A percentile compares a stretch with the other conserved stretches of the same genome.
These are phyloP conservation scores for Ambrosiella beaveri DNA, from an alignment of 2,329 filamentous ascomycete genomes.

Conservation along the genomic window DNA sequence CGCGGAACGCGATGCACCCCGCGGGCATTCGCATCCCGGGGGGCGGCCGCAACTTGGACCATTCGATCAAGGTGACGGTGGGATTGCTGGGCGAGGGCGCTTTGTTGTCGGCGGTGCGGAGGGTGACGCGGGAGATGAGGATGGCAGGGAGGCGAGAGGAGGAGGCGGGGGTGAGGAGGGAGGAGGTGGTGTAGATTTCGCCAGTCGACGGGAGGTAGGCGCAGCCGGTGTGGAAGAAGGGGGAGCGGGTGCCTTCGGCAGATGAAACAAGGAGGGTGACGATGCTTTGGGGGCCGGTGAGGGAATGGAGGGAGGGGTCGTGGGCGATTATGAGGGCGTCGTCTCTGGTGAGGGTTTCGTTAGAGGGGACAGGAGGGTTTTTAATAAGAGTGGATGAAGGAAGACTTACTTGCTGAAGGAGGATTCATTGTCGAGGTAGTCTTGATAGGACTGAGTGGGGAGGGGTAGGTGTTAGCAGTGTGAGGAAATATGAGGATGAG, in stretches of 20 bases:
- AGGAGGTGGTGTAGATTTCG: conserved; percentile 30
- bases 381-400: background rate
- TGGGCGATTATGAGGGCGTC: conserved; percentile 20
- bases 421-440: no score
- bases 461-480: background rate
- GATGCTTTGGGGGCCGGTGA: conserved; percentile 21
- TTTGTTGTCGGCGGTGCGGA: conserved; percentile 13
- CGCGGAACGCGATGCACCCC: conserved; percentile 24
- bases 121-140: conserved; percentile 27
- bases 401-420: no score
- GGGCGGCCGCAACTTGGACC: conserved; percentile 27
- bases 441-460: no score
- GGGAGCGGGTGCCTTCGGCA: conserved; percentile 23
- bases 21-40: conserved; percentile 27
- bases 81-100: conserved; percentile 16
- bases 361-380: background rate
- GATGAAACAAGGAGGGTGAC: conserved; percentile 28
- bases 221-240: conserved; percentile 30
- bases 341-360: background rate
- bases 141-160: conserved; percentile 25
- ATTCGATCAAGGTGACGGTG: conserved; percentile 20
- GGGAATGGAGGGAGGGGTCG: conserved; percentile 19
- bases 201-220: conserved; percentile 23
- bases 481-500: background rate
- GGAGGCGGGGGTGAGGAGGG: conserved; percentile 23